Percentiles rank a stretch among this genome's conserved stretches.
Conservation (phyloP, 2,329 filamentous ascomycete genomes). For the Neonectria neomacrospora region DNA sequence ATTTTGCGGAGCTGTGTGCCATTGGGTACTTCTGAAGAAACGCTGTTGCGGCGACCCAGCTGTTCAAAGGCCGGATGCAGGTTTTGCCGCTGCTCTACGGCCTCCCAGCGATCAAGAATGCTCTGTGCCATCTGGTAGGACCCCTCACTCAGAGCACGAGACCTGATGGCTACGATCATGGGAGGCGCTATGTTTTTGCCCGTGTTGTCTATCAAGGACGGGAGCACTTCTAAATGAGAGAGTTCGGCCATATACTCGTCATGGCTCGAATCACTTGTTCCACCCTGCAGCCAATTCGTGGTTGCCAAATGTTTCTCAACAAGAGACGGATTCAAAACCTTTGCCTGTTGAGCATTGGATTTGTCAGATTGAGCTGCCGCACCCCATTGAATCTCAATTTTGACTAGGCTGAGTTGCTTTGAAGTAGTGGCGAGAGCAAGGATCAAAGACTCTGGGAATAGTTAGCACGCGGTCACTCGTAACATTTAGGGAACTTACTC, state of each 20-base stretch:
- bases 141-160: constrained; percentile 64
- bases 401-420: constrained; percentile 78
- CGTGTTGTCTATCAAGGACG: constrained; percentile 69
- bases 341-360: constrained; percentile 58
- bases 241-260: constrained; percentile 70
- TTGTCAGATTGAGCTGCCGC: constrained; percentile 64
- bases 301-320: constrained; percentile 66
- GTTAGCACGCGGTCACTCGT: constrained; percentile 38
- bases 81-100: constrained; percentile 73
- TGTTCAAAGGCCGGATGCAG: constrained; percentile 84
- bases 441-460: constrained; percentile 62
- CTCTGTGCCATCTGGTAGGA: constrained; percentile 75
- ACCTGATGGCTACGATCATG: constrained; percentile 79
- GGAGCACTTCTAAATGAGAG: constrained; percentile 80
- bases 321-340: constrained; percentile 63
- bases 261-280: constrained; percentile 54
- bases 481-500: constrained; percentile 58
- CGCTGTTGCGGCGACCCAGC: constrained; percentile 72
- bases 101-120: constrained; percentile 84
- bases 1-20: constrained; percentile 67
- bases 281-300: constrained; percentile 66
- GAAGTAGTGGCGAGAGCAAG: constrained; percentile 76
- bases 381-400: constrained; percentile 78
- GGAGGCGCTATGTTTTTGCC: constrained; percentile 67
- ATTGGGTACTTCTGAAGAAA: constrained; percentile 48